A percentile compares a stretch with the other conserved stretches of the same genome.
These are phyloP conservation scores for Phialemoniopsis sp. DNA, from an alignment of 2,329 filamentous ascomycete genomes.

Conservation along the genomic window DNA sequence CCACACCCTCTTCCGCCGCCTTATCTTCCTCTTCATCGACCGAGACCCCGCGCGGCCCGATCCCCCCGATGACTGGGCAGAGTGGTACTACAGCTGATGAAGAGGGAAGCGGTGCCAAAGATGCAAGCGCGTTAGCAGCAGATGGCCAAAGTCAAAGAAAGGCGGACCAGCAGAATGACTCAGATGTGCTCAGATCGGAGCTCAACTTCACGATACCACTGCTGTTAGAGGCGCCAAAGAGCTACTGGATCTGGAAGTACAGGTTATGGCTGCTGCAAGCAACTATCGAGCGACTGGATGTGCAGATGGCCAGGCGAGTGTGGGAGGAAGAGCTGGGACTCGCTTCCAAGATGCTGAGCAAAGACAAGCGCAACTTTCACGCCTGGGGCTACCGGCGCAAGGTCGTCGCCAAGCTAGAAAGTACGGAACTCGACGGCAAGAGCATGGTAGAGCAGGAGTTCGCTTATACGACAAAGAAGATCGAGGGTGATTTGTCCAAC, in stretches of 20 bases:
- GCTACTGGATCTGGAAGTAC: constrained; percentile 99
- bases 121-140: constrained; percentile 22
- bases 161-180: constrained; percentile 18
- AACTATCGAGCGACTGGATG: constrained; percentile 60
- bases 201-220: constrained; percentile 80
- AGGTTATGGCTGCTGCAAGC: constrained; percentile 78
- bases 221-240: constrained; percentile 84
- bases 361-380: constrained; percentile 90
- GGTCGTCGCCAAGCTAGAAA: constrained; percentile 74
- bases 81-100: constrained; percentile 49
- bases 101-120: constrained; percentile 9
- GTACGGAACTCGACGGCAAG: constrained; percentile 38
- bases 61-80: constrained; percentile 44
- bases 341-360: constrained; percentile 80
- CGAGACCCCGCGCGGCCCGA: constrained; percentile 42
- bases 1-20: constrained; percentile 59
- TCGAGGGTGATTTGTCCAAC: constrained; percentile 80
- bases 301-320: constrained; percentile 52
- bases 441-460: constrained; percentile 80
- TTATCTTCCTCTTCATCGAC: constrained; percentile 50
- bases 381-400: constrained; percentile 89
- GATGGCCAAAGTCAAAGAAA: constrained; percentile 4
- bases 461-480: constrained; percentile 86
- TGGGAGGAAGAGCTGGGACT: constrained; percentile 84
- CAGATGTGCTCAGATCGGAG: constrained; percentile 64